Evolutionary conservation across 331 rosid genomes (phyloP), one percentile per base, ranked within the genome.

Genomic region (Malus hybrid): DNA sequence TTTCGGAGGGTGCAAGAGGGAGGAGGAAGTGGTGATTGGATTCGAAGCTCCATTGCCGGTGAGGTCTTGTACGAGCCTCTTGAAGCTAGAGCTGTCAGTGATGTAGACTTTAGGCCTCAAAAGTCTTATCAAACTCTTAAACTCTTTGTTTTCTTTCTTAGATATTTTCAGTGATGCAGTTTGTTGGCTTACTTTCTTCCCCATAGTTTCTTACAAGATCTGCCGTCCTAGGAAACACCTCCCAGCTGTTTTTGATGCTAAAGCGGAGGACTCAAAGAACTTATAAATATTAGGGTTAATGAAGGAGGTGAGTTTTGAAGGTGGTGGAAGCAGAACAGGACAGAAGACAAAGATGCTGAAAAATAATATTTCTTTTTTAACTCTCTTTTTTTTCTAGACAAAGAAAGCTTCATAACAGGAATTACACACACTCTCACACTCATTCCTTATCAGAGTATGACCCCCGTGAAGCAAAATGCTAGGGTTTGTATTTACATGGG

Each of bases 61-160:
- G 68, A 90, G 83, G 60, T 90, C 89, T 81, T 90, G 96, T 48
- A 90, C 96, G 7, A 90, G 77, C 39, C 44, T 80, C 82, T 90
- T 90, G 89, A 88, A 90, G 50, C 79, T 81, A 34, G 90, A 84
- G 81, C 65, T 66, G 75, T 86, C 86, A 6, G 86, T 90, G 89
- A 90, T 90, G 86, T 84, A 90, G 73, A 90, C 96, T 69, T 88
- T 88, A n/a, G 96, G 96, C 70, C 73, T 73, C 71, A 90, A 69
- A 50, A 84, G 75, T 70, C 68, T 85, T 28, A 90, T 88, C 86
- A 87, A 80, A 50, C 77, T 78, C 56, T 83, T 80, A 36, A 90
- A 78, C 60, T 84, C 78, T 54, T 78, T 70, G 22, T 71, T 77
- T 59, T 81, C 83, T 3, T 80, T 69, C 81, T 80, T 87, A 6